phyloP scores from a whole-genome alignment of 805 yeast species.

The Wickerhamomyces strasburgensis region DNA sequence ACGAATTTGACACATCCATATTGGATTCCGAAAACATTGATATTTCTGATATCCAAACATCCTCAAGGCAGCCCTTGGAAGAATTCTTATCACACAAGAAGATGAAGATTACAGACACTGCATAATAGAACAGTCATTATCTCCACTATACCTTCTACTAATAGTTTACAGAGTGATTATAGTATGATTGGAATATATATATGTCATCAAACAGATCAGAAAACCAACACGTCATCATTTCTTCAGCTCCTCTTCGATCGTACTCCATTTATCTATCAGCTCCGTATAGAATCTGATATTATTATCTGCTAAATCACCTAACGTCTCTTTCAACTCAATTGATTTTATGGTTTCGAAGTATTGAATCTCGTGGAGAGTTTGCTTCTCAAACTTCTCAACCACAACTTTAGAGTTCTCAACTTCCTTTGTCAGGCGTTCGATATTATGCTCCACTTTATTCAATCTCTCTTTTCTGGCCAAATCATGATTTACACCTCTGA shows the following conservation, averaged over 20 bases:
- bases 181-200: background rate
- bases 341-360: slow-evolving; percentile 79
- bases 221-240: slow-evolving; percentile 5
- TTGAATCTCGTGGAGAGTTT: slow-evolving; percentile 49
- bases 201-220: background rate
- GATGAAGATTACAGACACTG: slow-evolving; percentile 7
- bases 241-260: slow-evolving; percentile 38
- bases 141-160: no score
- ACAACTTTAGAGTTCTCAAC: slow-evolving; percentile 45
- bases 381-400: slow-evolving; percentile 51
- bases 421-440: slow-evolving; percentile 45
- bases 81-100: slow-evolving; percentile 7
- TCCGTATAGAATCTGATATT: slow-evolving; percentile 70
- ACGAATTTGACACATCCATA: slow-evolving; percentile 13
- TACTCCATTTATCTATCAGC: slow-evolving; percentile 67
- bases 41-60: slow-evolving; percentile 19
- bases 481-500: slow-evolving; percentile 60
- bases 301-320: slow-evolving; percentile 68
- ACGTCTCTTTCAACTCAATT: slow-evolving; percentile 65
- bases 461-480: slow-evolving; percentile 48
- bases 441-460: slow-evolving; percentile 43
- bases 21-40: slow-evolving; percentile 15
- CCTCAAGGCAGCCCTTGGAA: slow-evolving; percentile 6
- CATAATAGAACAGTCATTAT: no score
- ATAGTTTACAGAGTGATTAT: no score